These are phyloP conservation scores for Amanita muscaria DNA, from an alignment of 768 basidiomycete species.

Conservation along the genomic window DNA sequence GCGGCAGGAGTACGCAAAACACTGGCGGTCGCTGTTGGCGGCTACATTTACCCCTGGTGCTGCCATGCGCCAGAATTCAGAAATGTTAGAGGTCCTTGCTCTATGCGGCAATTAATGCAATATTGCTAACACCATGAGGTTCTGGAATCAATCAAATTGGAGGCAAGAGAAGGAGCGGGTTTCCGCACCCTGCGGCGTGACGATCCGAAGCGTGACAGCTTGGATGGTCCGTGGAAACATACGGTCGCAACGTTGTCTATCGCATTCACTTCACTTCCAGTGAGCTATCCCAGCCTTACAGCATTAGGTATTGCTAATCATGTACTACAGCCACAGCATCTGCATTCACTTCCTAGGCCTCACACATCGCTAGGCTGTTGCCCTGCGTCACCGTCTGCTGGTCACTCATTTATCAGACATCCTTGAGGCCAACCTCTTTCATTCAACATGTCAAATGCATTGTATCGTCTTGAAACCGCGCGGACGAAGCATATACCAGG, in stretches of 20 bases:
- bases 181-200: background rate
- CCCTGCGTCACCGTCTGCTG: too few relatives aligned
- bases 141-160: background rate
- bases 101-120: background rate
- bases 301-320: too few relatives aligned
- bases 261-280: background rate
- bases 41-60: too few relatives aligned
- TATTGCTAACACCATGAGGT: background rate
- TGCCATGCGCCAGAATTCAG: too few relatives aligned
- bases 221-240: slow-evolving; percentile 7
- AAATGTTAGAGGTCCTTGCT: too few relatives aligned
- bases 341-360: background rate
- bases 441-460: slow-evolving; percentile 37
- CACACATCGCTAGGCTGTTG: background rate
- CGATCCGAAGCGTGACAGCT: background rate
- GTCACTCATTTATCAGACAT: background rate
- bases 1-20: too few relatives aligned
- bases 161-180: background rate
- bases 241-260: slow-evolving; percentile 5
- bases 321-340: background rate
- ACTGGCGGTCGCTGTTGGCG: too few relatives aligned
- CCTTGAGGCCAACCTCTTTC: background rate
- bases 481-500: slow-evolving; percentile 55
- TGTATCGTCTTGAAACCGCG: slow-evolving; percentile 57
- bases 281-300: background rate